A percentile compares a stretch with the other conserved stretches of the same genome.
Evolutionary conservation across 805 yeast genomes (phyloP).

Genomic region (Candida michaelii): DNA sequence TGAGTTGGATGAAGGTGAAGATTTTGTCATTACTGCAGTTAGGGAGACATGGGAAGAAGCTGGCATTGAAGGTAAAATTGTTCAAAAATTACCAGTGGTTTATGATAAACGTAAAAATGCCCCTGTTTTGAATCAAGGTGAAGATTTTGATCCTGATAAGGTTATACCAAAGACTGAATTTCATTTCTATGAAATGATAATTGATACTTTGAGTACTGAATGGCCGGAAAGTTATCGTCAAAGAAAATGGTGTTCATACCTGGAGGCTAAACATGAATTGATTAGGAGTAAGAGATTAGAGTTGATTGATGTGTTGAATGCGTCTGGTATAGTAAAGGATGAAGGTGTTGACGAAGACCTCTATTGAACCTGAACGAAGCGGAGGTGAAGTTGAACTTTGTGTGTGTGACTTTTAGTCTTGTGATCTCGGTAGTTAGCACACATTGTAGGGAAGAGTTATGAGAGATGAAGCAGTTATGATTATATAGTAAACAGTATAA

Average conservation of each 20-base stretch:
- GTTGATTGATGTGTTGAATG: conserved; percentile 59
- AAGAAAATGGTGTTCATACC: conserved; percentile 73
- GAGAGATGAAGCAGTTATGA: not conserved
- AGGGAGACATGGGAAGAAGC: conserved; percentile 99
- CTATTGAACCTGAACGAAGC: conserved; percentile 6
- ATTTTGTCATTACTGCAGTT: conserved; percentile 54
- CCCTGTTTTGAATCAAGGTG: conserved; percentile 29
- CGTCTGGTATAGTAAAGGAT: conserved; percentile 50
- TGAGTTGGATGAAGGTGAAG: conserved; percentile 72
- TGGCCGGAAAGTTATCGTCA: conserved; percentile 80
- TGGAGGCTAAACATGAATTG: conserved; percentile 65
- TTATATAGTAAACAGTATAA: not conserved
- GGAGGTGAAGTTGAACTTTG: no score
- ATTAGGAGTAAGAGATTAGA: conserved; percentile 62
- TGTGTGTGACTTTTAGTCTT: no score
- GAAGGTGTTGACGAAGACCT: conserved; percentile 13
- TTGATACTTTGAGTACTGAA: conserved; percentile 49
- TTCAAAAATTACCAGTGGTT: conserved; percentile 58
- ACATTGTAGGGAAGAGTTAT: no score
- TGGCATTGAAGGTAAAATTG: conserved; percentile 73
- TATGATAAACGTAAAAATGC: conserved; percentile 51
- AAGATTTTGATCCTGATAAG: conserved; percentile 31
- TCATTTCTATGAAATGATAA: conserved; percentile 79
- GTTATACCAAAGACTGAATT: conserved; percentile 78
- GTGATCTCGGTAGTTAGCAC: no score